Base-by-base conservation (phyloP, 768 basidiomycete species). In the Erythrobasidium yunnanense region DNA sequence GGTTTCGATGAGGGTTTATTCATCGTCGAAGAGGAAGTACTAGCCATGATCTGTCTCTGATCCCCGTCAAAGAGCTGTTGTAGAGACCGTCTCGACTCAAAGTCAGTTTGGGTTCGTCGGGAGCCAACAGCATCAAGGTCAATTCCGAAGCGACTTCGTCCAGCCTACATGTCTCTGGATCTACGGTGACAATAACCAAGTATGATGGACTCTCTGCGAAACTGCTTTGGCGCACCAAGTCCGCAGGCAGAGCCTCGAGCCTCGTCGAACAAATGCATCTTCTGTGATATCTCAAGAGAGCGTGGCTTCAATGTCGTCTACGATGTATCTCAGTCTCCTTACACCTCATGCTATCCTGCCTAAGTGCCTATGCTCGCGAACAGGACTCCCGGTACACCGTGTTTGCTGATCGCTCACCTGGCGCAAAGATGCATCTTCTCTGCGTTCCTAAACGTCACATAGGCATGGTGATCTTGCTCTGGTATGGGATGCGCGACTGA, bases 391-490 rank as follows among this genome's bases (percentile, higher is more conserved):
- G 69, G 1, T 74, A 70, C 32, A 69, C 75, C 2, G 78, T 75
- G 6, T 79, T 80, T 66, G 68, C 58, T 32, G 79, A 80, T 66
- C 70, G 72, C 22, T 73, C 69, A 18, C 78, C 79, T 2, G 75
- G 77, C 0, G 74, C 78, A 2, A 55, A 55, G 27, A 73, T 77
- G 30, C 79, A 80, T 66, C 60, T 78, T 1, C 73, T 77, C 13
- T 74, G 79, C 1, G 73, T 77, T 38, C 77, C 79, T 2, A 76
- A 73, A 45, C 62, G 65, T 18, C 79, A 79, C 58, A 72, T 79
- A 65, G 75, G 79, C 77, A 50, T 63, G 54, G 52, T 6, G 32
- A 54, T 6, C 5, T 54, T 22, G 18, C 23, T 30, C 29, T 55
- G 23, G 11, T 2, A 29, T 33, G 53, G 32, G 30, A n/a, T n/a